A percentile compares a stretch with the other conserved stretches of the same genome.
These are phyloP conservation scores for Margaritispora aquatica DNA, from an alignment of 495 filamentous ascomycete species.

Conservation along the genomic window DNA sequence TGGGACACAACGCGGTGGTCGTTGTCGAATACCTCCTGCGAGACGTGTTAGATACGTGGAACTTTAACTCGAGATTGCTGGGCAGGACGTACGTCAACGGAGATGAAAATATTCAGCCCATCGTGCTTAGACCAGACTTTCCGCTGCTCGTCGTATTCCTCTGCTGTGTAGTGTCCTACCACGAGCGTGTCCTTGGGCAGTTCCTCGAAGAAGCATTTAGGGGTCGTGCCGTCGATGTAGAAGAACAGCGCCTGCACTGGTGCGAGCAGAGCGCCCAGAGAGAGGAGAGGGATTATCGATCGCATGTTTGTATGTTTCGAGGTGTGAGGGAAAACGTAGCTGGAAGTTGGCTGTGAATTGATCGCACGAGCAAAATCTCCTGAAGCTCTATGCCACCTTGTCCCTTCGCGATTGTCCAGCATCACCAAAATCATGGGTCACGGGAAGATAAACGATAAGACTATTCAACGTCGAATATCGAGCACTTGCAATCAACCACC, in stretches of 20 bases:
- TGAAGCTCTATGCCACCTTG: conserved; percentile 1
- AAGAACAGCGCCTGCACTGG: conserved; percentile 86
- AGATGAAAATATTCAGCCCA: conserved; percentile 76
- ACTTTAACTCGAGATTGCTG: conserved; percentile 6
- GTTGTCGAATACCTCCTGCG: conserved; percentile 88
- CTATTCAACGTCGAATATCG: background rate
- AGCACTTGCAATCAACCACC: background rate
- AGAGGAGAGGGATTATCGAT: conserved; percentile 41
- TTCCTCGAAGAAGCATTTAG: conserved; percentile 97
- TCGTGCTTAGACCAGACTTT: conserved; percentile 62
- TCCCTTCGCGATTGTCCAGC: conserved; percentile 4
- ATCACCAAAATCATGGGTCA: conserved; percentile 2
- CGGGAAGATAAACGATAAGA: conserved; percentile 11
- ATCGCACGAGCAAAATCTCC: conserved; percentile 8
- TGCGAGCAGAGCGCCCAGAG: conserved; percentile 39
- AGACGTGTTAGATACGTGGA: conserved; percentile 7
- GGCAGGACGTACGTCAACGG: conserved; percentile 58
- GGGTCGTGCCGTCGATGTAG: conserved; percentile 77
- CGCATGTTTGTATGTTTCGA: conserved; percentile 34
- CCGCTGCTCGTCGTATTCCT: conserved; percentile 64
- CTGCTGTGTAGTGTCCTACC: conserved; percentile 81
- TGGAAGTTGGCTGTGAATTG: background rate
- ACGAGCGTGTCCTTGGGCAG: conserved; percentile 96
- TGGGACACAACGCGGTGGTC: conserved; percentile 93
- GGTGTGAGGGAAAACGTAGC: background rate